phyloP scores from a whole-genome alignment of 257 asterid genomes.

The Solanum appendiculatum region DNA sequence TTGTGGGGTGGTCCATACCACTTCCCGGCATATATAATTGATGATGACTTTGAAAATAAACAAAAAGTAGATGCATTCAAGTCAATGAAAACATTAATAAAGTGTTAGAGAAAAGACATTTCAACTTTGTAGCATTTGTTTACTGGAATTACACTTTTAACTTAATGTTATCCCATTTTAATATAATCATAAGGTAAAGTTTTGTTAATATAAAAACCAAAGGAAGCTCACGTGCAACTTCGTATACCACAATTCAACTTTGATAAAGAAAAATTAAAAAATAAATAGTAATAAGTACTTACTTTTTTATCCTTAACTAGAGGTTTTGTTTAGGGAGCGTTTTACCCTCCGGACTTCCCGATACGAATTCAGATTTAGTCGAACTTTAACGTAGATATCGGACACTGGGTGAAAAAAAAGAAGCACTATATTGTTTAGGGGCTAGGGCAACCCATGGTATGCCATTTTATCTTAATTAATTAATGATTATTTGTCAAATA shows the following conservation, averaged over 20 bases:
- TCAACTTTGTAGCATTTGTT: background rate
- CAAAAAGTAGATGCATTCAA: background rate
- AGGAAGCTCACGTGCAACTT: background rate
- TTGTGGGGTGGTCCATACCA: background rate
- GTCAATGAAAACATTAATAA: constrained; percentile 4
- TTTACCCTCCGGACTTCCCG: too few species aligned
- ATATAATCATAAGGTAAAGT: background rate
- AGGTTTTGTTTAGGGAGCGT: too few species aligned
- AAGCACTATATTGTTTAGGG: too few species aligned
- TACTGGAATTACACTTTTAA: background rate
- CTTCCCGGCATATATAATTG: background rate
- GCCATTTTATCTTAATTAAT: too few species aligned
- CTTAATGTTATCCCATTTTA: background rate
- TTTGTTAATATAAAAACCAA: background rate
- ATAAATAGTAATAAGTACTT: too few species aligned
- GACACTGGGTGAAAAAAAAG: fast-evolving
- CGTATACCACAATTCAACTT: background rate
- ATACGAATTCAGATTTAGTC: too few species aligned
- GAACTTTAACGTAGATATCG: too few species aligned
- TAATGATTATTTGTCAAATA: background rate
- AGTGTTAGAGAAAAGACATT: background rate
- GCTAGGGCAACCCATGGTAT: too few species aligned
- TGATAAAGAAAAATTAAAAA: background rate
- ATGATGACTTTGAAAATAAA: background rate
- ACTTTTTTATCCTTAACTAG: background rate